Conservation (phyloP, 768 basidiomycete species). For the Tricholomella constricta region DNA sequence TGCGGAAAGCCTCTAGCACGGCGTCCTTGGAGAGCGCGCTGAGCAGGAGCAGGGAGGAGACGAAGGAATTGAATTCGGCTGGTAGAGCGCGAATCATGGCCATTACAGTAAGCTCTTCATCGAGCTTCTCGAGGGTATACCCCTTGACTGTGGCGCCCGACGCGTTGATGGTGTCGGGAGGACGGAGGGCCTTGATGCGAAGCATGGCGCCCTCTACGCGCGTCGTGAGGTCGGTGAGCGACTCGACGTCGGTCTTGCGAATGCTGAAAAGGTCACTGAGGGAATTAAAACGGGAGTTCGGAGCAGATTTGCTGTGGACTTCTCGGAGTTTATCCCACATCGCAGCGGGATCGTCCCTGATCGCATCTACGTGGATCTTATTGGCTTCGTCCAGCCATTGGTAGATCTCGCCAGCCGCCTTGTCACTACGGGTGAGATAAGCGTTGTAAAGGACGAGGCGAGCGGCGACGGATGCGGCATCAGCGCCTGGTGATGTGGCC, state of each 20-base stretch:
- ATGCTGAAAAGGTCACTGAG: not conserved
- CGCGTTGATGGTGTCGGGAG: not conserved
- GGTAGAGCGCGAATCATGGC: constrained; percentile 5
- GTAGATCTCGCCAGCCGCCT: too few species aligned
- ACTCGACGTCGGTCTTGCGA: not conserved
- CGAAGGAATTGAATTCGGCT: not conserved
- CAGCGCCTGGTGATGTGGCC: too few species aligned
- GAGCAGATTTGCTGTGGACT: constrained; percentile 1
- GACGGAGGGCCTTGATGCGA: too few species aligned
- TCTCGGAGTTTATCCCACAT: constrained; percentile 1
- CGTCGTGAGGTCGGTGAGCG: not conserved
- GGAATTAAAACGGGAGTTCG: not conserved
- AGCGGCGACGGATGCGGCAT: too few species aligned
- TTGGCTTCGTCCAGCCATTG: too few species aligned
- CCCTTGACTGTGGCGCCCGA: not conserved
- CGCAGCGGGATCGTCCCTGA: too few species aligned
- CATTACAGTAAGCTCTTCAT: constrained; percentile 6
- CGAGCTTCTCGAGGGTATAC: constrained; percentile 1
- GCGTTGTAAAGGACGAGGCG: not conserved
- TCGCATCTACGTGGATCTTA: too few species aligned
- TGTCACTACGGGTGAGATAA: not conserved
- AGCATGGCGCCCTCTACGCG: not conserved
- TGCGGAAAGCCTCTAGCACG: not conserved
- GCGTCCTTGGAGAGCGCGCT: not conserved
- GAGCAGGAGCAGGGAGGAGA: not conserved